Evolutionary conservation across 257 asterid genomes (phyloP).

Genomic region (Henckelia pumila): DNA sequence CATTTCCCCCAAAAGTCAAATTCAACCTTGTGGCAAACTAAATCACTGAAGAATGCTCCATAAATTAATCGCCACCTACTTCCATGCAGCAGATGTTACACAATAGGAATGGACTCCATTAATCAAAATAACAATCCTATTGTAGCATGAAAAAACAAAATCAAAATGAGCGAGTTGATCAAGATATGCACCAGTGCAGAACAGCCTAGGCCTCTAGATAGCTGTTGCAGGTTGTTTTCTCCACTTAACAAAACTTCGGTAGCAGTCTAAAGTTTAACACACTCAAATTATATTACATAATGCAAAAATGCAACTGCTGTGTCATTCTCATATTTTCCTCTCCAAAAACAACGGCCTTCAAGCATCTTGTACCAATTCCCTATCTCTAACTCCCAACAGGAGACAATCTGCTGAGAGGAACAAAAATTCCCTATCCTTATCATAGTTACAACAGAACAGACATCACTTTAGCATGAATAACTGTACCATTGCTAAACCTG

Average conservation of each 20-base stretch:
- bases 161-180: neutral
- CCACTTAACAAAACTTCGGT: neutral
- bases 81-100: neutral
- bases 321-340: neutral
- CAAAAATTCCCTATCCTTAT: neutral
- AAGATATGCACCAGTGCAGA: neutral
- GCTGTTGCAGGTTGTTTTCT: neutral
- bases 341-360: neutral
- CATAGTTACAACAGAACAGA: neutral
- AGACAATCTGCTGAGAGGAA: neutral
- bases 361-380: neutral
- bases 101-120: neutral
- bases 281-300: neutral
- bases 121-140: neutral
- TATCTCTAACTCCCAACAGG: neutral
- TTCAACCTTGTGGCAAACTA: neutral
- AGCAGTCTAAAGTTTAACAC: neutral
- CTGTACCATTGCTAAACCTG: neutral
- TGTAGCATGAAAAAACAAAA: neutral
- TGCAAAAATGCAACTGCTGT: neutral
- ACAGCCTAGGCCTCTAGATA: neutral
- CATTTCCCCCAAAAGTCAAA: neutral
- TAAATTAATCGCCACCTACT: neutral
- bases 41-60: neutral
- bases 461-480: neutral